phyloP scores from a whole-genome alignment of 2,329 filamentous ascomycete genomes.

The Alternaria triticina region DNA sequence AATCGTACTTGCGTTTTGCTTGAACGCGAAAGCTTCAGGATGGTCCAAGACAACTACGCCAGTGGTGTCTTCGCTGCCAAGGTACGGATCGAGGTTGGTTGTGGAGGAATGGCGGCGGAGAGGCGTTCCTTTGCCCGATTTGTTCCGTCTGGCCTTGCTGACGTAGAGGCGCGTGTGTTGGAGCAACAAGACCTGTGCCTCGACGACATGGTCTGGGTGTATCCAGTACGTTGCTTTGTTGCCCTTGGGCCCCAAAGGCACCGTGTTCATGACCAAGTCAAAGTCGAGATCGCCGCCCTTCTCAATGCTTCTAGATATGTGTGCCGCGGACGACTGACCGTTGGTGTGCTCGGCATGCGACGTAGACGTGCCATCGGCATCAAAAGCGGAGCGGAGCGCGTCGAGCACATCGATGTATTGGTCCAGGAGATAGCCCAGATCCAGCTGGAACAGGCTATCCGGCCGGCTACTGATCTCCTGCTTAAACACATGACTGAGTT shows the following conservation, averaged over 20 bases:
- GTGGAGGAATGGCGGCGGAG: constrained; percentile 34
- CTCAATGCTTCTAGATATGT: constrained; percentile 50
- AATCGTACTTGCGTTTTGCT: constrained; percentile 54
- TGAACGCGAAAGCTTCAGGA: constrained; percentile 53
- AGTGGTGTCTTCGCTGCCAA: constrained; percentile 45
- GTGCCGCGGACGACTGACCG: constrained; percentile 34
- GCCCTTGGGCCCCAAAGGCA: constrained; percentile 55
- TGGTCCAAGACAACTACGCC: constrained; percentile 57
- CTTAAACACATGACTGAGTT: constrained; percentile 69
- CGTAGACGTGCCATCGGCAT: constrained; percentile 32
- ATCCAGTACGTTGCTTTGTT: constrained; percentile 61
- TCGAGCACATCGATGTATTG: constrained; percentile 57
- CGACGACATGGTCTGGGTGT: constrained; percentile 60
- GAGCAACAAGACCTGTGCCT: constrained; percentile 59
- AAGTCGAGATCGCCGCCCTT: constrained; percentile 54
- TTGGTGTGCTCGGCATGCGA: constrained; percentile 18
- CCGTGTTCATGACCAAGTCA: constrained; percentile 56
- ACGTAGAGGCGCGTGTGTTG: constrained; percentile 55
- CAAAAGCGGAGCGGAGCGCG: constrained; percentile 54
- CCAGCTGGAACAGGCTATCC: constrained; percentile 73
- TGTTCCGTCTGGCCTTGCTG: constrained; percentile 24
- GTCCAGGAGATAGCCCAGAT: constrained; percentile 62
- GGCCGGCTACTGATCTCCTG: constrained; percentile 69
- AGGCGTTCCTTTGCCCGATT: constrained; percentile 30
- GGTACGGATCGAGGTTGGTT: constrained; percentile 28